phyloP scores from a whole-genome alignment of 768 basidiomycete species.

The Tricholoma matsutake region DNA sequence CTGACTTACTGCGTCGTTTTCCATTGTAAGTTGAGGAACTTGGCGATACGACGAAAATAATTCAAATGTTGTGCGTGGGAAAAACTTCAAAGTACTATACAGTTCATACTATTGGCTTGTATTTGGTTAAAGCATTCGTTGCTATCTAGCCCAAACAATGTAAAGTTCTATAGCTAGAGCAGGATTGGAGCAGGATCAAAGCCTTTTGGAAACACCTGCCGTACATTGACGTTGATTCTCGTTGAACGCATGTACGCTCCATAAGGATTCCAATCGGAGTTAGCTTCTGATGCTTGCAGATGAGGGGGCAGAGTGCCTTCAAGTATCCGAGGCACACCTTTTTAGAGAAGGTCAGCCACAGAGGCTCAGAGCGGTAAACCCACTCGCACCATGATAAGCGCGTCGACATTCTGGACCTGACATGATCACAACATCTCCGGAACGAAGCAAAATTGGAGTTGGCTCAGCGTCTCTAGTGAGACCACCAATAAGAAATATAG shows the following conservation, averaged over 20 bases:
- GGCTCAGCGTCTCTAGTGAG: conserved; percentile 75
- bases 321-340: conserved; percentile 86
- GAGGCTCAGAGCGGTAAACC: no score
- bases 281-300: conserved; percentile 31
- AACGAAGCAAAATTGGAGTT: conserved; percentile 79
- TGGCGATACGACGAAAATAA: conserved; percentile 20
- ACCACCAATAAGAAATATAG: conserved; percentile 88
- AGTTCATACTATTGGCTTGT: conserved; percentile 17
- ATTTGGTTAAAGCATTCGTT: not conserved
- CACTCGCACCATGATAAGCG: conserved; percentile 83
- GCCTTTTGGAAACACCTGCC: conserved; percentile 82
- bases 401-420: conserved; percentile 80
- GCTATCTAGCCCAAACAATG: not conserved
- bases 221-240: conserved; percentile 88
- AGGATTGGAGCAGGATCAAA: conserved; percentile 42
- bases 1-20: conserved; percentile 81
- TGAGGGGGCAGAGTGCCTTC: conserved; percentile 74
- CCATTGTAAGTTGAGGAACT: conserved; percentile 48
- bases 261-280: conserved; percentile 57
- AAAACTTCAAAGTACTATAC: conserved; percentile 34
- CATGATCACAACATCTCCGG: conserved; percentile 93
- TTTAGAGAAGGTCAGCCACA: not conserved
- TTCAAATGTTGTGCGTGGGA: conserved; percentile 32
- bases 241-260: conserved; percentile 61
- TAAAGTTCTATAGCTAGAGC: conserved; percentile 1